Evolutionary conservation across 345 rosid species (phyloP).

Genomic region (Eutrema heterophyllum): DNA sequence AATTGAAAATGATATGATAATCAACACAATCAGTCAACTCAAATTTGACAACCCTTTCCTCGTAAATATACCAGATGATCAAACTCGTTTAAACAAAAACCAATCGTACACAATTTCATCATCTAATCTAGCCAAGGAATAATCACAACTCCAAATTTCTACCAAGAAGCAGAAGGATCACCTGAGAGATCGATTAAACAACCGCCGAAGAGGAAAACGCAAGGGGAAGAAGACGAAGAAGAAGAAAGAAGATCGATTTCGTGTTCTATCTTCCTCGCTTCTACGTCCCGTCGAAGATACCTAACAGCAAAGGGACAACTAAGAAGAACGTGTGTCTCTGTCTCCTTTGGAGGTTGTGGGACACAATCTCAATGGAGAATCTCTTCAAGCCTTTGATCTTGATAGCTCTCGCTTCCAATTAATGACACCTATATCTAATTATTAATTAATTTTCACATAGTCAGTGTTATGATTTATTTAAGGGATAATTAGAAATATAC

Average conservation of each 20-base stretch:
- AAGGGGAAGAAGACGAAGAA: background rate
- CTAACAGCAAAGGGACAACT: background rate
- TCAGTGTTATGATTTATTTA: too few relatives aligned
- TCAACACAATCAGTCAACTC: background rate
- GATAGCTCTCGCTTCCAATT: conserved; percentile 3
- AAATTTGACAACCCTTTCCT: background rate
- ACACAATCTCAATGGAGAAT: conserved; percentile 17
- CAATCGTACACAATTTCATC: background rate
- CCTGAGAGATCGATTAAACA: conserved; percentile 24
- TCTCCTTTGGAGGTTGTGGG: conserved; percentile 8
- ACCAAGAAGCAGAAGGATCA: conserved; percentile 9
- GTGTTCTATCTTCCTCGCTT: conserved; percentile 13
- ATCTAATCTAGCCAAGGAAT: background rate
- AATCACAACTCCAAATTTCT: background rate
- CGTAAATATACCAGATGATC: background rate
- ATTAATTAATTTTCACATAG: too few relatives aligned
- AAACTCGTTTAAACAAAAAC: background rate
- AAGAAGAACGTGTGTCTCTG: conserved; percentile 10
- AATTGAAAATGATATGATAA: background rate
- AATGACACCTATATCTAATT: background rate
- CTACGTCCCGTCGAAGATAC: conserved; percentile 19
- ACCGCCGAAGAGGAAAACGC: background rate
- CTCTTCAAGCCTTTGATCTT: conserved; percentile 15
- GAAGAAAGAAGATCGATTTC: conserved; percentile 5
- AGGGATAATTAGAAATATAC: too few relatives aligned